These are phyloP conservation scores for Amoeboaphelidium protococcarum DNA, from an alignment of 371 early-diverging fungal genomes.

Conservation along the genomic window DNA sequence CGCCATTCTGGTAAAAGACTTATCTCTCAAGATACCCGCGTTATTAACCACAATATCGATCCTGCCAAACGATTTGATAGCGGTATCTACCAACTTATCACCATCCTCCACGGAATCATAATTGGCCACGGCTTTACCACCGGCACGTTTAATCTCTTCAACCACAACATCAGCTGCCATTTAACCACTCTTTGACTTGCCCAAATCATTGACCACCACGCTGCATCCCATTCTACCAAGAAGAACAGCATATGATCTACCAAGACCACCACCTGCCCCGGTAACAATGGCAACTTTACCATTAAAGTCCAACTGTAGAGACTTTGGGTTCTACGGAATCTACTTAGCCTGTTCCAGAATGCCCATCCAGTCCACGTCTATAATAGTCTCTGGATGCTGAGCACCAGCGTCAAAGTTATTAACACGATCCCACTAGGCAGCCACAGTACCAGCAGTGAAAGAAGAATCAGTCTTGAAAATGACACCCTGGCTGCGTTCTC, in stretches of 20 bases:
- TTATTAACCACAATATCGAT: conserved; percentile 90
- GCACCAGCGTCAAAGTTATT: not conserved
- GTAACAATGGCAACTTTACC: conserved; percentile 66
- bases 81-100: conserved; percentile 83
- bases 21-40: conserved; percentile 90
- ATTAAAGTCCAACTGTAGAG: conserved; percentile 16
- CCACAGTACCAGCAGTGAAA: conserved; percentile 59
- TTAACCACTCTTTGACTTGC: conserved; percentile 19
- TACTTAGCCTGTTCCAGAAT: not conserved
- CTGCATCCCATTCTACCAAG: conserved; percentile 37
- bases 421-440: conserved; percentile 12
- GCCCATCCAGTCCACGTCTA: conserved; percentile 1
- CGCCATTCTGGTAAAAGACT: conserved; percentile 75
- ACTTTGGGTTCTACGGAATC: not conserved
- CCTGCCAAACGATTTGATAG: conserved; percentile 75
- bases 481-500: conserved; percentile 69
- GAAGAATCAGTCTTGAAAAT: conserved; percentile 70
- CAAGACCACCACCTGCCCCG: conserved; percentile 77
- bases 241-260: conserved; percentile 55
- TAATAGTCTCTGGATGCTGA: conserved; percentile 2
- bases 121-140: conserved; percentile 89
- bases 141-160: conserved; percentile 59
- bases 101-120: conserved; percentile 91
- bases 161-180: conserved; percentile 83
- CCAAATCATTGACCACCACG: conserved; percentile 76